A percentile compares a stretch with the other conserved stretches of the same genome.
phyloP scores from a whole-genome alignment of 805 yeast genomes.

The Teunomyces panamensis region DNA sequence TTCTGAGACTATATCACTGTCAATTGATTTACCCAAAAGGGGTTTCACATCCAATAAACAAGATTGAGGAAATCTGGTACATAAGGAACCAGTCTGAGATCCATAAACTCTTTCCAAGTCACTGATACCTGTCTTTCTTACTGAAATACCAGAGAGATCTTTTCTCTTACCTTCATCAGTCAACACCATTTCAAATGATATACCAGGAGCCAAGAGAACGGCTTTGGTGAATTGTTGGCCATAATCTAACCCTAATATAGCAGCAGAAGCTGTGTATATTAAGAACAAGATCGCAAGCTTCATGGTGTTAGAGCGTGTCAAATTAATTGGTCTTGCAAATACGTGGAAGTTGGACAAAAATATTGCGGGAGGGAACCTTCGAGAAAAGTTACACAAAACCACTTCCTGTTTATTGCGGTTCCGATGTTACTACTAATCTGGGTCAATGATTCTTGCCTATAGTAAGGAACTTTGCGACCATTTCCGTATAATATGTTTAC shows the following conservation, averaged over 20 bases:
- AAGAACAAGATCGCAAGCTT: conserved; percentile 1
- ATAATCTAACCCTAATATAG: conserved; percentile 83
- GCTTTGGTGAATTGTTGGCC: conserved; percentile 89
- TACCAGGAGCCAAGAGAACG: conserved; percentile 84
- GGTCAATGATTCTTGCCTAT: not conserved
- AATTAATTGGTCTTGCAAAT: not conserved
- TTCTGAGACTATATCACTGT: conserved; percentile 43
- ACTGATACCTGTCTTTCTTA: conserved; percentile 37
- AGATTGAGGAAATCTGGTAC: conserved; percentile 69
- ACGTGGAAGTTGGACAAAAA: conserved; percentile 3
- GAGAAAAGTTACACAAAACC: conserved; percentile 1
- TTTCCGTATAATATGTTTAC: too few relatives aligned
- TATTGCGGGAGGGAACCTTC: conserved; percentile 3
- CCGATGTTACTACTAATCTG: not conserved
- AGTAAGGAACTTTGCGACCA: not conserved
- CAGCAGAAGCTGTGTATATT: conserved; percentile 34
- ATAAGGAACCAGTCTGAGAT: conserved; percentile 63
- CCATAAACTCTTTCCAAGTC: conserved; percentile 73
- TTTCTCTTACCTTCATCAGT: conserved; percentile 91
- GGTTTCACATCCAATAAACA: conserved; percentile 68
- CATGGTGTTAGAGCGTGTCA: not conserved
- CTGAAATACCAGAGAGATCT: conserved; percentile 75
- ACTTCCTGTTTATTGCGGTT: not conserved
- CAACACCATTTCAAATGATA: conserved; percentile 81
- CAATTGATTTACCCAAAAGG: conserved; percentile 62